Conservation (phyloP, 768 basidiomycete genomes). For the Lyophyllum atratum region DNA sequence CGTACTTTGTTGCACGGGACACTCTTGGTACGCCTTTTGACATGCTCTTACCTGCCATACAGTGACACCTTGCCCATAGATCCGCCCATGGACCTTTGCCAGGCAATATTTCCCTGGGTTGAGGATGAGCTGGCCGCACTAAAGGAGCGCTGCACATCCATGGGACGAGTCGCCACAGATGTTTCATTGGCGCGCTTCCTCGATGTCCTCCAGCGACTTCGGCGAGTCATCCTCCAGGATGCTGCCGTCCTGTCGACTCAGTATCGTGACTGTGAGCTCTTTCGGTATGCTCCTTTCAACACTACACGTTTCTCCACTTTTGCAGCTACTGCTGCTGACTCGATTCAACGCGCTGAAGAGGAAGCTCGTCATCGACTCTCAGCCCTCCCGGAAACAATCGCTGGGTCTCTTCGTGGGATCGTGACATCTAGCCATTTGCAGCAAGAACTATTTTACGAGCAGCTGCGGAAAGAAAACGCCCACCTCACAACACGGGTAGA, state of each 20-base stretch:
- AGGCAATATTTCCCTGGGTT: background rate
- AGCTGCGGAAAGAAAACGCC: background rate
- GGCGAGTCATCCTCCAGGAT: background rate
- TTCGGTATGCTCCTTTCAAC: background rate
- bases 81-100: background rate
- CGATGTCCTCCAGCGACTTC: background rate
- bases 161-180: background rate
- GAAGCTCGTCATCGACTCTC: slow-evolving; percentile 6
- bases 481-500: background rate
- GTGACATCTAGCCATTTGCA: slow-evolving; percentile 3
- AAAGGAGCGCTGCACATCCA: background rate
- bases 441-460: background rate
- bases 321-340: background rate
- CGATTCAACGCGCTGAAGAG: background rate
- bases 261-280: background rate
- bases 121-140: background rate
- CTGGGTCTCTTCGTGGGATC: slow-evolving; percentile 18
- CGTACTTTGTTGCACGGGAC: background rate
- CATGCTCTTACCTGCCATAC: background rate
- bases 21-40: background rate
- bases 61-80: background rate
- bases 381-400: slow-evolving; percentile 24
- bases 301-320: background rate
- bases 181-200: background rate
- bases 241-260: background rate